Conservation (phyloP, 257 asterid species). For the Fraxinus excelsior region DNA sequence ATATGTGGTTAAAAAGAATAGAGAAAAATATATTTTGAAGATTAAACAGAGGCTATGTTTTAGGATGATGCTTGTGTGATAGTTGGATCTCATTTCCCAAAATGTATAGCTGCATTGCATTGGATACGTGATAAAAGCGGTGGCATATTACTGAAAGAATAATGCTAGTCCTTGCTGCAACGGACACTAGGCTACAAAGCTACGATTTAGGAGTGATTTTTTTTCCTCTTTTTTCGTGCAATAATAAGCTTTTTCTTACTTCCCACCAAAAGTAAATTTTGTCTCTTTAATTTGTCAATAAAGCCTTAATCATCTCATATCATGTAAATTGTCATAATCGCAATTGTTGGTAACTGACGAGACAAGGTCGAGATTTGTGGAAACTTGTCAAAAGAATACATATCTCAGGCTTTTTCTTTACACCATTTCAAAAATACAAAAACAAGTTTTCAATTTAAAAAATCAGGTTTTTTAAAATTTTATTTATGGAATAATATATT, state of each 20-base stretch:
- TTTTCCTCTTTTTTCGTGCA: not conserved
- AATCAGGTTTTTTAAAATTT: too few relatives aligned
- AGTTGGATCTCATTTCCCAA: not conserved
- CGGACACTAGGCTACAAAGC: not conserved
- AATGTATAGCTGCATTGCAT: not conserved
- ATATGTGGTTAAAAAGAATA: too few relatives aligned
- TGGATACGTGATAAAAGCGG: not conserved
- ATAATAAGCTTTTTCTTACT: not conserved
- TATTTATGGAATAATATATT: too few relatives aligned
- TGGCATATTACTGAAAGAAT: not conserved
- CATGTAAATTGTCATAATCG: not conserved
- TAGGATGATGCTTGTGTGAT: too few relatives aligned
- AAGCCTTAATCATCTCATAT: not conserved
- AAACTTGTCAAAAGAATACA: not conserved
- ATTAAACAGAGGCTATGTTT: too few relatives aligned
- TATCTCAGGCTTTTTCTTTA: too few relatives aligned
- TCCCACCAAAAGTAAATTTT: not conserved
- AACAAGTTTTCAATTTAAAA: too few relatives aligned
- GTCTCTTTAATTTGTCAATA: constrained; percentile 3
- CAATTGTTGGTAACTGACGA: not conserved
- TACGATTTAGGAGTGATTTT: not conserved
- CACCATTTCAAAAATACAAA: too few relatives aligned
- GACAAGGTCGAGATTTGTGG: not conserved
- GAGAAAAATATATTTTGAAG: too few relatives aligned
- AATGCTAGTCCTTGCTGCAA: not conserved